Evolutionary conservation across 768 basidiomycete genomes (phyloP).

Genomic region (Pleurotus eryngii): DNA sequence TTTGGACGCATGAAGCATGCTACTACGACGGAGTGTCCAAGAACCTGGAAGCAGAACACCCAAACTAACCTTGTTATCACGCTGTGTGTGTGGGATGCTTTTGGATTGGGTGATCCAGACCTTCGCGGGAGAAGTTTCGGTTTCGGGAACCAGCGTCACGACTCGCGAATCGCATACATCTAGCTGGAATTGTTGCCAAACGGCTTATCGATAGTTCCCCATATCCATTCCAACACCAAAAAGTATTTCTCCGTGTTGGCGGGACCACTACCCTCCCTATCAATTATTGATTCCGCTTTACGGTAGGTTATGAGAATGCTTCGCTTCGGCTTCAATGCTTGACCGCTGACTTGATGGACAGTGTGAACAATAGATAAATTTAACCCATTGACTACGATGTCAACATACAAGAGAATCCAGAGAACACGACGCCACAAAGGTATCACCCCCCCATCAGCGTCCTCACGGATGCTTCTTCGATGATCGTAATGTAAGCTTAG

Average conservation of each 20-base stretch:
- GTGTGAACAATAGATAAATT: neutral
- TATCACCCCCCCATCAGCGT: conserved; percentile 2
- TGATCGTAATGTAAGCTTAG: neutral
- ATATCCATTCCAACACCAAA: neutral
- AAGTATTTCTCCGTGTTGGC: no score
- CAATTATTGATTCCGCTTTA: no score
- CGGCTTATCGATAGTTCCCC: neutral
- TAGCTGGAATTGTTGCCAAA: conserved; percentile 1
- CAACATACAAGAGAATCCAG: neutral
- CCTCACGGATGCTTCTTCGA: conserved; percentile 1
- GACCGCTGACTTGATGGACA: neutral
- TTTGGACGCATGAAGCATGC: no score
- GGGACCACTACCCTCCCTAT: no score
- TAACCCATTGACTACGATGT: neutral
- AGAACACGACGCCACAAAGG: conserved; percentile 4
- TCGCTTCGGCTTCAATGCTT: neutral
- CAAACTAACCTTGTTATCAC: no score
- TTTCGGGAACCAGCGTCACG: neutral
- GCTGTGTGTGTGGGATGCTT: no score
- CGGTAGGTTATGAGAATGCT: neutral
- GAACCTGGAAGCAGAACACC: no score
- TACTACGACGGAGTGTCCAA: no score
- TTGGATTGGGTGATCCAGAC: neutral
- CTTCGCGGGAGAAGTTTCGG: conserved; percentile 5
- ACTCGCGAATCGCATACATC: neutral